Base-by-base conservation (phyloP, 208 protist species). In the Strigomonas culicis region DNA sequence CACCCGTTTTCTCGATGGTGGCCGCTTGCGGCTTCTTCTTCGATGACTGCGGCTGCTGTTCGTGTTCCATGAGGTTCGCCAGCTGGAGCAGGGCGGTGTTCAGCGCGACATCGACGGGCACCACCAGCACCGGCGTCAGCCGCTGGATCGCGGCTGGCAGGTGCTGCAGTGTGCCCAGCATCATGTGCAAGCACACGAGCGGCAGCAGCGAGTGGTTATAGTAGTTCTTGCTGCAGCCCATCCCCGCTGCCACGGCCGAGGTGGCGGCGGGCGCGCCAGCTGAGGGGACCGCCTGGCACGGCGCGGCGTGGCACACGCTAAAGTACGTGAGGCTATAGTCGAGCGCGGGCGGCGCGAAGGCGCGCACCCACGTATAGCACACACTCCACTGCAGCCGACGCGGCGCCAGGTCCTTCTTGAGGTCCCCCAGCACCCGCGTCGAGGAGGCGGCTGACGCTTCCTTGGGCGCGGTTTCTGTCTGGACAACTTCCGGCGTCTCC, bases 21-120 rank as follows among this genome's bases (percentile, higher is more conserved):
- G 52, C 13, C 28, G 13, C n/a, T 15, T 11, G 13, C n/a, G 30
- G 27, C 52, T 58, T 58, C 28, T 32, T 30, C 27, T 53, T 55
- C 24, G 19, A 67, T 28, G 47, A 28, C 53, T 53, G 50, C 34
- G n/a, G 25, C 27, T 56, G 55, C 39, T 24, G 28, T 58, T 39
- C 24, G 21, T 63, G 15, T 41, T 44, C 25, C n/a, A n/a, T n/a
- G n/a, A n/a, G n/a, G n/a, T n/a, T n/a, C n/a, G n/a, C n/a, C n/a
- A n/a, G n/a, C n/a, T 59, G 27, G 31, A 74, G 30, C 27, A 92
- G 44, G 2, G 70, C 84, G 15, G 66, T 71, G 61, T 89, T 82
- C 31, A 87, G 28, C 4, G 78, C 78, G 1, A 93, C 53, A 69
- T 95, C 86, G 4, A 92, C 65, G 0, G 90, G 86, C 0, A 80